A percentile compares a stretch with the other conserved stretches of the same genome.
These are phyloP conservation scores for Saccharomycopsis hybrid DNA, from an alignment of 1,139 yeast species.

Conservation along the genomic window DNA sequence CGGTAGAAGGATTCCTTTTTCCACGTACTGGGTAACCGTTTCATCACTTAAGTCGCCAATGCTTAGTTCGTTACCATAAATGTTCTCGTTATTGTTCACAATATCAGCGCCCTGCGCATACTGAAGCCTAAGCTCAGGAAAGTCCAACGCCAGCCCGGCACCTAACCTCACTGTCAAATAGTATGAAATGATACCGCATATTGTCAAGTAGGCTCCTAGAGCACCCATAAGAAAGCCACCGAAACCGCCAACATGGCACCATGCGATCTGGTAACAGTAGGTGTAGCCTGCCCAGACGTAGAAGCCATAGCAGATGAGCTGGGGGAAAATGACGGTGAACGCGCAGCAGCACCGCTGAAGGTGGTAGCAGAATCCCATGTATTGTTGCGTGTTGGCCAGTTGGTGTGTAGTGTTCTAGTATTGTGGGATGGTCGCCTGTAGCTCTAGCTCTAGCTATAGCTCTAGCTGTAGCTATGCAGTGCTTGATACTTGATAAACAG, in stretches of 20 bases:
- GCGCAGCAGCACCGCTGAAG: conserved; percentile 37
- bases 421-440: too few relatives aligned
- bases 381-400: too few relatives aligned
- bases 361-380: conserved; percentile 9
- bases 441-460: too few relatives aligned
- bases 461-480: too few relatives aligned
- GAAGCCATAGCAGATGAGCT: conserved; percentile 43
- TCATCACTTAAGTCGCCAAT: conserved; percentile 24
- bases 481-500: too few relatives aligned
- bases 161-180: conserved; percentile 48
- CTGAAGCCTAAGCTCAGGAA: conserved; percentile 32
- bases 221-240: conserved; percentile 21
- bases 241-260: conserved; percentile 25
- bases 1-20: conserved; percentile 23
- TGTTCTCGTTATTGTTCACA: too few relatives aligned
- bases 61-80: too few relatives aligned
- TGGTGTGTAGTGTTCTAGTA: too few relatives aligned
- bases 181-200: conserved; percentile 40
- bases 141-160: conserved; percentile 60
- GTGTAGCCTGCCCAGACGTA: conserved; percentile 57
- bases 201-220: conserved; percentile 22
- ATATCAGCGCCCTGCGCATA: conserved; percentile 26
- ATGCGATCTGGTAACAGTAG: conserved; percentile 28
- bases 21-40: conserved; percentile 22
- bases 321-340: conserved; percentile 52